These are phyloP conservation scores for Volvariella volvacea DNA, from an alignment of 1,284 basidiomycete genomes.

Conservation along the genomic window DNA sequence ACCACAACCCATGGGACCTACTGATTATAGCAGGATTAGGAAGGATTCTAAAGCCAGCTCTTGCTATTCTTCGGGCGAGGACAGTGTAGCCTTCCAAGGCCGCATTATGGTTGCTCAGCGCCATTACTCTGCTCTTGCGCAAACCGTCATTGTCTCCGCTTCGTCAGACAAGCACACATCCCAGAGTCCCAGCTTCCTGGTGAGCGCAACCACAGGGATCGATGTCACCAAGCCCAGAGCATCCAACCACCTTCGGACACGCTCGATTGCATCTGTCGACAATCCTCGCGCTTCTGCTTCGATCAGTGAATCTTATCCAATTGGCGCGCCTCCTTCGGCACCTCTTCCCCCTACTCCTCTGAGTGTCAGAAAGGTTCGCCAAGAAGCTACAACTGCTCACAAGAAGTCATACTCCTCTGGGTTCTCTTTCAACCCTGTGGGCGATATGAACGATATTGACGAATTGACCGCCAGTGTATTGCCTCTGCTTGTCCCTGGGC, in stretches of 20 bases:
- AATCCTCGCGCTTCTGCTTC: not conserved
- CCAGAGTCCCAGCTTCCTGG: conserved; percentile 18
- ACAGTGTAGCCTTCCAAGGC: conserved; percentile 41
- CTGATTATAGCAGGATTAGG: conserved; percentile 35
- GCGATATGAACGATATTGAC: conserved; percentile 60
- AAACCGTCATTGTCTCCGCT: conserved; percentile 45
- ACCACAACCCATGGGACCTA: no score
- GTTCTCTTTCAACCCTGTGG: conserved; percentile 50
- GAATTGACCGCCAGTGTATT: conserved; percentile 59
- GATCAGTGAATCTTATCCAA: conserved; percentile 25
- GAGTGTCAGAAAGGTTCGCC: conserved; percentile 42
- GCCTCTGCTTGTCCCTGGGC: conserved; percentile 61
- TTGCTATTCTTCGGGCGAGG: conserved; percentile 41
- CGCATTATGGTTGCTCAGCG: conserved; percentile 63
- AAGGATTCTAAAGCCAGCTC: conserved; percentile 50
- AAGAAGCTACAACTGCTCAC: conserved; percentile 36
- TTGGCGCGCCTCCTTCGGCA: conserved; percentile 49
- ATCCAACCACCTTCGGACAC: conserved; percentile 20
- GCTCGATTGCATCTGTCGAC: not conserved
- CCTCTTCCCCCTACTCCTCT: conserved; percentile 67
- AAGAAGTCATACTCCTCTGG: conserved; percentile 57
- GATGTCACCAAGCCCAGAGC: conserved; percentile 20
- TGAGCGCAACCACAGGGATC: conserved; percentile 29
- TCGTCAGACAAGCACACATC: conserved; percentile 33
- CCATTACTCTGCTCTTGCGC: conserved; percentile 61